phyloP scores from a whole-genome alignment of 2,329 filamentous ascomycete genomes.

The Leptographium galeiforme region DNA sequence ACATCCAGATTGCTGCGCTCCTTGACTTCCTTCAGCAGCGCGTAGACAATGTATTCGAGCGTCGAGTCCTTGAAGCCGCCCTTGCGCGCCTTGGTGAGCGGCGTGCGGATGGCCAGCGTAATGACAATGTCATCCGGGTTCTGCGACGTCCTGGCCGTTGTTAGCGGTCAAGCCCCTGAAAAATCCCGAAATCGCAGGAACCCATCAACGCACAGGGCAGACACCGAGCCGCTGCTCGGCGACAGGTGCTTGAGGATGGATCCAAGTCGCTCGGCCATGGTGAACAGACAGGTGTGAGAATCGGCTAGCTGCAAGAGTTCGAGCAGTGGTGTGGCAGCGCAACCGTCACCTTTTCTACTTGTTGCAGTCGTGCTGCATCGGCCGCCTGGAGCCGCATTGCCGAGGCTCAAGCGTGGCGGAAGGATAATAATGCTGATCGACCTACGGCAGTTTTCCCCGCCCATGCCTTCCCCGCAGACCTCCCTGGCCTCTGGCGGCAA shows the following conservation, averaged over 20 bases:
- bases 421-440: not conserved
- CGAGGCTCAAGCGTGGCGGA: not conserved
- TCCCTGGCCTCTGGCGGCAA: not conserved
- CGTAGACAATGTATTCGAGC: slow-evolving; percentile 75
- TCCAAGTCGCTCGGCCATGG: slow-evolving; percentile 63
- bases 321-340: not conserved
- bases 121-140: slow-evolving; percentile 96
- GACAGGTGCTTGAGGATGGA: slow-evolving; percentile 80
- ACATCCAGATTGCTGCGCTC: slow-evolving; percentile 67
- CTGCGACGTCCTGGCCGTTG: slow-evolving; percentile 58
- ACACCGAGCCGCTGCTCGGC: slow-evolving; percentile 52
- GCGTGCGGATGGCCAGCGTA: slow-evolving; percentile 80
- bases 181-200: no score
- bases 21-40: slow-evolving; percentile 64
- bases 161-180: not conserved
- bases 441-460: not conserved
- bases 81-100: slow-evolving; percentile 77
- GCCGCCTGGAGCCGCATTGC: not conserved
- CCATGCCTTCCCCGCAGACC: not conserved
- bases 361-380: not conserved
- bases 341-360: not conserved
- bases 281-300: not conserved
- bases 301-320: not conserved
- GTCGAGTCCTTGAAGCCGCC: slow-evolving; percentile 91
- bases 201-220: slow-evolving; percentile 53